A percentile compares a stretch with the other conserved stretches of the same genome.
Evolutionary conservation across 169 alveolate species (phyloP).

Genomic region (Plasmodium adleri): DNA sequence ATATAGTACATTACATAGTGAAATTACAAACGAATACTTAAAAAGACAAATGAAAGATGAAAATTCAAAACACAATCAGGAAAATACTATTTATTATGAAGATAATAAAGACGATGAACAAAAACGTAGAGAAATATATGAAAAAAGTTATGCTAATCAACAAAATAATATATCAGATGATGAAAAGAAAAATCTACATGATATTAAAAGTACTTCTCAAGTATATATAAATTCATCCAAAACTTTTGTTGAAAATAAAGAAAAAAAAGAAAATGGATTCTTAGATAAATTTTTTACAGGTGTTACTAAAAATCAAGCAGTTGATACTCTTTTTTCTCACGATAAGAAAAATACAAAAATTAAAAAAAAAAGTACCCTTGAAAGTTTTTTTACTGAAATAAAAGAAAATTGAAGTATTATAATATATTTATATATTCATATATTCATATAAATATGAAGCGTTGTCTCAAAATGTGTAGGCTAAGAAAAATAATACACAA

Average conservation of each 20-base stretch:
- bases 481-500: too few species aligned
- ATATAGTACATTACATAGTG: constrained; percentile 74
- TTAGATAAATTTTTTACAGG: constrained; percentile 75
- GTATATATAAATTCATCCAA: constrained; percentile 1
- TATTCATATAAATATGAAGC: too few species aligned
- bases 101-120: constrained; percentile 57
- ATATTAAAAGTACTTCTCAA: constrained; percentile 14
- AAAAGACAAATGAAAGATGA: constrained; percentile 74
- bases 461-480: too few species aligned
- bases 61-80: constrained; percentile 45
- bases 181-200: constrained; percentile 21
- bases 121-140: constrained; percentile 65
- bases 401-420: constrained; percentile 31
- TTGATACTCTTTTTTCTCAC: constrained; percentile 61
- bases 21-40: constrained; percentile 75
- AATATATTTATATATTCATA: background rate
- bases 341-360: constrained; percentile 69
- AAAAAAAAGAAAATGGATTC: constrained; percentile 52
- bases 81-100: constrained; percentile 38
- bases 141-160: constrained; percentile 15
- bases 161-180: constrained; percentile 34
- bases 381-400: constrained; percentile 58
- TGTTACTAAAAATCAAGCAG: constrained; percentile 63
- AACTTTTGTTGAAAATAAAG: constrained; percentile 22
- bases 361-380: constrained; percentile 63